Evolutionary conservation across 164 flowering plant genomes (phyloP).

Genomic region (Litsea cubeba): DNA sequence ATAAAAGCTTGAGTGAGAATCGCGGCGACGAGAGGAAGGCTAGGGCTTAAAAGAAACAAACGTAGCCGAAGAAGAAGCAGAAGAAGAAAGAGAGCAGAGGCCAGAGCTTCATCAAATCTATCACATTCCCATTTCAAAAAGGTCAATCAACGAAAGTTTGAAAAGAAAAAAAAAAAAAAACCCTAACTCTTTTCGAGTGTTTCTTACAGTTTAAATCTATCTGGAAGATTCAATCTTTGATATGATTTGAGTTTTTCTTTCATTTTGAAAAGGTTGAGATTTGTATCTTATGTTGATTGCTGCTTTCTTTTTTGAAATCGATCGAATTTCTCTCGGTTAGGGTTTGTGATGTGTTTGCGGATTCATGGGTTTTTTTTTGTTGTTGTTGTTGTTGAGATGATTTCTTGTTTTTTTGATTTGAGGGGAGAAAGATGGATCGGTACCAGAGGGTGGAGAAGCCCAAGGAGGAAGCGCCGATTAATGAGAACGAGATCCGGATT

Average conservation of each 20-base stretch:
- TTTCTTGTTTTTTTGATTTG: not conserved
- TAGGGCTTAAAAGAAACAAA: not conserved
- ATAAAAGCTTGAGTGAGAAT: too few species aligned
- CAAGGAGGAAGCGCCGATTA: slow-evolving; percentile 61
- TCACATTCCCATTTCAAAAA: not conserved
- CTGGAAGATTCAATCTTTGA: not conserved
- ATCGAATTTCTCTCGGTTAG: not conserved
- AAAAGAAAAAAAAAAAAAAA: too few species aligned
- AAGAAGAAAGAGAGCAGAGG: not conserved
- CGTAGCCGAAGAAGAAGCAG: not conserved
- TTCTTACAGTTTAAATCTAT: not conserved
- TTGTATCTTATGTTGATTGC: not conserved
- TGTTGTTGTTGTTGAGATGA: not conserved
- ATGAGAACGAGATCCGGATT: slow-evolving; percentile 79
- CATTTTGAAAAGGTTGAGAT: not conserved
- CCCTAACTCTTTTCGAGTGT: not conserved
- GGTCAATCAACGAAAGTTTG: not conserved
- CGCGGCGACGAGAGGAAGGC: not conserved
- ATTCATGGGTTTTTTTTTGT: not conserved
- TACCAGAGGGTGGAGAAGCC: slow-evolving; percentile 91
- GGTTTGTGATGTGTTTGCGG: slow-evolving; percentile 4
- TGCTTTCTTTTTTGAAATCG: too few species aligned
- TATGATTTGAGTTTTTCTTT: not conserved
- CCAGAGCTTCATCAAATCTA: not conserved
- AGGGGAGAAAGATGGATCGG: slow-evolving; percentile 57